Evolutionary conservation across 495 filamentous ascomycete genomes (phyloP).

Genomic region (Tuber indicum): DNA sequence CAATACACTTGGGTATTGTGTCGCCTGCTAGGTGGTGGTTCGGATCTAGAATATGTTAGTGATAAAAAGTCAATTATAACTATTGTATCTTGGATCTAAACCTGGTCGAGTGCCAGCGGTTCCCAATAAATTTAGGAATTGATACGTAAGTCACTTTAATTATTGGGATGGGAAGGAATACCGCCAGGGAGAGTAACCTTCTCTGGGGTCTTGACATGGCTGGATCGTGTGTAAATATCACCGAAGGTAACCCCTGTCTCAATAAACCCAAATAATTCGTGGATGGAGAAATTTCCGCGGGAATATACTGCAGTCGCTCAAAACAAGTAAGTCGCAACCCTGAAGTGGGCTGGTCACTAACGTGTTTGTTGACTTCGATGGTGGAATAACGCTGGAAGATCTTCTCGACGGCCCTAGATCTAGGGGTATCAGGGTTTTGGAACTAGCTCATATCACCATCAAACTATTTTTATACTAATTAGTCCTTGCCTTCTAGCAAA

Average conservation of each 20-base stretch:
- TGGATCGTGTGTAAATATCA: slow-evolving; percentile 57
- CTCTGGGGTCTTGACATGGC: slow-evolving; percentile 53
- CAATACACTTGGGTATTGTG: slow-evolving; percentile 54
- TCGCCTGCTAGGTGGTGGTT: slow-evolving; percentile 60
- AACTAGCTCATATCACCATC: slow-evolving; percentile 40
- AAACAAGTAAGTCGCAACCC: not conserved
- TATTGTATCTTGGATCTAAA: not conserved
- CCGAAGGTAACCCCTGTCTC: slow-evolving; percentile 51
- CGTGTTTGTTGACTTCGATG: slow-evolving; percentile 16
- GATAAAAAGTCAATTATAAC: not conserved
- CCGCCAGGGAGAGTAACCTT: slow-evolving; percentile 52
- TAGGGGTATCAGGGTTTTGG: slow-evolving; percentile 12
- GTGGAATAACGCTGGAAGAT: slow-evolving; percentile 24
- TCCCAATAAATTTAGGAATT: not conserved
- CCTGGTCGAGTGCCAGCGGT: slow-evolving; percentile 14
- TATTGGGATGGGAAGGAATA: not conserved
- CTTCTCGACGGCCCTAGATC: slow-evolving; percentile 15
- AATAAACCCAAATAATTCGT: slow-evolving; percentile 56
- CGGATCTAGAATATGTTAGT: slow-evolving; percentile 45
- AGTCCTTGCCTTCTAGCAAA: not conserved
- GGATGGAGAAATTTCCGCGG: slow-evolving; percentile 43
- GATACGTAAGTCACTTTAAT: not conserved
- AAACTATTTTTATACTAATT: slow-evolving; percentile 33
- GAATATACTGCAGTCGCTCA: slow-evolving; percentile 3
- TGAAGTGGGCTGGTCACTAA: not conserved